Evolutionary conservation across 306 rosid species (phyloP), one percentile per base, ranked within the genome.

Genomic region (Lathyrus sativus): DNA sequence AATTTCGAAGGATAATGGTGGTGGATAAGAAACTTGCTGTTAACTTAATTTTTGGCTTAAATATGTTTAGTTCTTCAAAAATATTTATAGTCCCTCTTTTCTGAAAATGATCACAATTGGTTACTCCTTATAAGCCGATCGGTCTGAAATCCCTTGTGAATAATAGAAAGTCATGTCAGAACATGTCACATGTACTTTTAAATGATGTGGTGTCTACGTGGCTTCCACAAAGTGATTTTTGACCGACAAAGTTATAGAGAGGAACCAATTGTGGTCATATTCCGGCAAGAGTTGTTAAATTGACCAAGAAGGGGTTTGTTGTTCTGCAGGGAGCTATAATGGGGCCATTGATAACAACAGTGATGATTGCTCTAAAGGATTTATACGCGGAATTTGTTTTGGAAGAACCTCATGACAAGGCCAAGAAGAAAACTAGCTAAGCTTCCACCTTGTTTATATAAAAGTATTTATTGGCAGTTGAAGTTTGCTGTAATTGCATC

Each of bases 301-400:
- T 68, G 33, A 69, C 14, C 13, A 26, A 62, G 73, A 76, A 76
- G 7, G 49, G 31, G 64, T 69, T 4, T 58, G 33, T 58, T 57
- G 19, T 76, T 72, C 6, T 58, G 66, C 82, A 93, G 98, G 98
- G 98, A 14, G 98, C 98, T 26, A 93, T 93, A 37, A 90, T 93
- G 96, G 98, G 97, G n/a, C 98, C 98, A 22, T 84, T 90, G 74
- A 88, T 93, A 70, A 90, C 98, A 2, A 93, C 98, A 7, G 96
- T 93, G 6, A 86, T 93, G 85, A 90, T 90, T 57, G 98, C 97
- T 65, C 77, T 93, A 14, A 90, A 90, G 80, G 96, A 88, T 83
- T 79, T 93, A 78, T 90, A 93, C 56, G 86, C 88, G 31, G 98
- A 93, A 69, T 93, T 93, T 86, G 96, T 93, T 63, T 78, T 93